These are phyloP conservation scores for Cadophora sp. DNA, from an alignment of 2,329 filamentous ascomycete species.

Conservation along the genomic window DNA sequence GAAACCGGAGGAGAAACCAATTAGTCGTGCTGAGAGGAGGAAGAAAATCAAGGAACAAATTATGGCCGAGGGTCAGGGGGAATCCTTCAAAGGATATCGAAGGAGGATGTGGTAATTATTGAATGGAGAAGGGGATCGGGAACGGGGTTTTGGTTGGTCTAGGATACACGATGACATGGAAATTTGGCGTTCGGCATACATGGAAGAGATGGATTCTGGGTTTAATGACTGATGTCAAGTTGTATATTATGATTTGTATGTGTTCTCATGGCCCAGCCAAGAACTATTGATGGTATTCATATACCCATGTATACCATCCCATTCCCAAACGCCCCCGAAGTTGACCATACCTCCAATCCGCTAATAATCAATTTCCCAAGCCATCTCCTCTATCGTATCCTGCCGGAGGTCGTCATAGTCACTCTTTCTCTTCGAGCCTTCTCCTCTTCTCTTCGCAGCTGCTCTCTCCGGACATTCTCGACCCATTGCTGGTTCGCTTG, in stretches of 20 bases:
- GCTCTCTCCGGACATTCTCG: constrained; percentile 33
- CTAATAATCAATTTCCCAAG: constrained; percentile 3
- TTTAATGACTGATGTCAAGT: constrained; percentile 14
- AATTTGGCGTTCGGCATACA: not conserved
- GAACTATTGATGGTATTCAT: constrained; percentile 14
- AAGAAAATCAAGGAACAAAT: constrained; percentile 65
- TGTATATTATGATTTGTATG: constrained; percentile 25
- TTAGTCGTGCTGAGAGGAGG: constrained; percentile 51
- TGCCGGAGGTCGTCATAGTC: constrained; percentile 28
- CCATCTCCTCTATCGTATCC: constrained; percentile 19
- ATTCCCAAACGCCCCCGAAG: not conserved
- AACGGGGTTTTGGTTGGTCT: too few species aligned
- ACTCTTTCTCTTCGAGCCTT: constrained; percentile 29
- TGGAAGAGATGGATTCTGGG: not conserved
- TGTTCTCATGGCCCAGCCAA: constrained; percentile 28
- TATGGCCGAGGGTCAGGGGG: constrained; percentile 46
- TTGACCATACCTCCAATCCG: constrained; percentile 11
- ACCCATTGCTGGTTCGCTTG: constrained; percentile 33
- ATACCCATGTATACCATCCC: not conserved
- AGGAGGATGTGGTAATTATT: constrained; percentile 57
- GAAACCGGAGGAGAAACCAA: constrained; percentile 27
- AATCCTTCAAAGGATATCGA: constrained; percentile 55
- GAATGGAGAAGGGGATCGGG: not conserved
- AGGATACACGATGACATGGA: not conserved
- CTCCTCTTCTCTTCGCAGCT: constrained; percentile 34